Evolutionary conservation across 495 filamentous ascomycete genomes (phyloP).

Genomic region (Penicillium robsamsonii): DNA sequence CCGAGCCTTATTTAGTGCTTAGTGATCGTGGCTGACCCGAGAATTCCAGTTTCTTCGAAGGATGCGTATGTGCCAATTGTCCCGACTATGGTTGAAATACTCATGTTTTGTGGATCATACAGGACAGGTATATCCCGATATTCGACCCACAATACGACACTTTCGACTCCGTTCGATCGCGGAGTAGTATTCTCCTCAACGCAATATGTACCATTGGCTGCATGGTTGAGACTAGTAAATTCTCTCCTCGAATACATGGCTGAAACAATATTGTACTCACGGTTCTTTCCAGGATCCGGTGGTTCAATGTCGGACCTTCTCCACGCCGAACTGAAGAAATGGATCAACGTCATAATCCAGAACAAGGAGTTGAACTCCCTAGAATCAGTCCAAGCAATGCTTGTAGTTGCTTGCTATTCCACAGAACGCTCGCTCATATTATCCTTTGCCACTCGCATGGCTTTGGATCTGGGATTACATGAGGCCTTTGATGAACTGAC

Average conservation of each 20-base stretch:
- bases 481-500: constrained; percentile 42
- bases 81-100: neutral
- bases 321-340: constrained; percentile 42
- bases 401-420: constrained; percentile 49
- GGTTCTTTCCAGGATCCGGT: constrained; percentile 23
- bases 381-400: constrained; percentile 50
- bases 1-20: neutral
- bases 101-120: constrained; percentile 2
- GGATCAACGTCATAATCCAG: constrained; percentile 46
- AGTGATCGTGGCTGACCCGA: neutral
- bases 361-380: constrained; percentile 35
- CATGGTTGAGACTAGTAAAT: constrained; percentile 38
- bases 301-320: constrained; percentile 40
- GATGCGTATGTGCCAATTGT: constrained; percentile 32
- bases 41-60: constrained; percentile 40
- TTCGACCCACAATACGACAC: constrained; percentile 45
- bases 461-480: constrained; percentile 44
- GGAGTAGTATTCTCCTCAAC: constrained; percentile 47
- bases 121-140: constrained; percentile 48
- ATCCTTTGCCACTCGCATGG: constrained; percentile 49
- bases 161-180: constrained; percentile 37
- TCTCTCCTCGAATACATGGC: neutral
- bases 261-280: neutral
- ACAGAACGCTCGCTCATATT: constrained; percentile 46
- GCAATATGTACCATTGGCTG: constrained; percentile 50